Percentiles rank a stretch among this genome's conserved stretches.
Evolutionary conservation across 805 yeast species (phyloP).

Genomic region (Spathaspora hagerdaliae): DNA sequence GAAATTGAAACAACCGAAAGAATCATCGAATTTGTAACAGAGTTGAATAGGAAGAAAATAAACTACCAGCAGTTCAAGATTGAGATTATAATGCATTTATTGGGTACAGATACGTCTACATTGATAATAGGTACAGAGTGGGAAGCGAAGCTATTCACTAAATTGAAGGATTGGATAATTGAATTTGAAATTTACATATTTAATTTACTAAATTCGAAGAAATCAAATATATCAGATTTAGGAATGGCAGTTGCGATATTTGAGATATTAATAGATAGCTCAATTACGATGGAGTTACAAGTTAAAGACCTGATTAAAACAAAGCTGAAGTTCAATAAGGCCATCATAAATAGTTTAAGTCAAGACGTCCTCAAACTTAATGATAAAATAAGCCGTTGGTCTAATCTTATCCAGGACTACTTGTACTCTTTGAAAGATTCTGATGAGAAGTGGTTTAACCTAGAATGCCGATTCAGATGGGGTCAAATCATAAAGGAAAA

Average conservation of each 20-base stretch:
- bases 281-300: constrained; percentile 28
- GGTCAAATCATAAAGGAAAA: constrained; percentile 24
- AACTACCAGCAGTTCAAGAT: constrained; percentile 19
- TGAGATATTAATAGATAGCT: constrained; percentile 46
- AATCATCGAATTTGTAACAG: constrained; percentile 12
- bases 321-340: constrained; percentile 20
- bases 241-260: constrained; percentile 34
- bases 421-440: constrained; percentile 6
- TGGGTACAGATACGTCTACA: constrained; percentile 10
- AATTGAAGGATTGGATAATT: constrained; percentile 31
- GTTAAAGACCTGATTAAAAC: constrained; percentile 12
- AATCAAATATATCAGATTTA: constrained; percentile 6
- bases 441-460: constrained; percentile 1
- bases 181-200: constrained; percentile 20
- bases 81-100: constrained; percentile 19
- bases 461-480: constrained; percentile 28
- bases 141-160: constrained; percentile 30
- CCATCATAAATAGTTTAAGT: constrained; percentile 30
- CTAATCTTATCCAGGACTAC: constrained; percentile 25
- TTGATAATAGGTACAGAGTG: constrained; percentile 33
- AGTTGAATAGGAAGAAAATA: constrained; percentile 6
- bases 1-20: constrained; percentile 10
- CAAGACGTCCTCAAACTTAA: constrained; percentile 34
- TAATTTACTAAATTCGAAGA: neutral
- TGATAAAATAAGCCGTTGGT: constrained; percentile 50